Evolutionary conservation across 805 yeast genomes (phyloP).

Genomic region (Monosporozyma yasuniensis): DNA sequence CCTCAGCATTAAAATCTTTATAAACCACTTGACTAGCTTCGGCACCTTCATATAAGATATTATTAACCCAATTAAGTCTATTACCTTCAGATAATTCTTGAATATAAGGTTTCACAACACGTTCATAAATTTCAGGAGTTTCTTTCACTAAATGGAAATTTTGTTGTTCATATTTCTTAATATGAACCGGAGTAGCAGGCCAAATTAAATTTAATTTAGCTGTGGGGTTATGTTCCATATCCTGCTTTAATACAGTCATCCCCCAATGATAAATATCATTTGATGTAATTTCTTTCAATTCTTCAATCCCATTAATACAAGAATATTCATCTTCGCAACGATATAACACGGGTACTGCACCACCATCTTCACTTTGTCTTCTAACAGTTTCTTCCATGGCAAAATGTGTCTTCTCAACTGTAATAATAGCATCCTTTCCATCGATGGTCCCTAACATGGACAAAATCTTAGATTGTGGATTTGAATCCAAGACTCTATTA

Average conservation of each 20-base stretch:
- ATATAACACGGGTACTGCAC: slow-evolving; percentile 14
- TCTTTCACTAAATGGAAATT: slow-evolving; percentile 59
- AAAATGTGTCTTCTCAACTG: slow-evolving; percentile 68
- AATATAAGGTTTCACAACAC: slow-evolving; percentile 68
- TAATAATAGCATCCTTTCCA: slow-evolving; percentile 52
- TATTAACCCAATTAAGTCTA: slow-evolving; percentile 82
- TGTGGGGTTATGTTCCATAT: slow-evolving; percentile 40
- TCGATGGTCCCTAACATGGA: slow-evolving; percentile 62
- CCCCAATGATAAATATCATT: slow-evolving; percentile 90
- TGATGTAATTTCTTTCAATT: slow-evolving; percentile 38
- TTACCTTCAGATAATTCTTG: slow-evolving; percentile 60
- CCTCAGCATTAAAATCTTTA: slow-evolving; percentile 44
- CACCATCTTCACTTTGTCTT: slow-evolving; percentile 5
- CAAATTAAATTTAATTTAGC: slow-evolving; percentile 70
- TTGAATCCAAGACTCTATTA: slow-evolving; percentile 40
- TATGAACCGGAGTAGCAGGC: slow-evolving; percentile 85
- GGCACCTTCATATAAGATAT: slow-evolving; percentile 71
- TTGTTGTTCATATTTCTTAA: slow-evolving; percentile 60
- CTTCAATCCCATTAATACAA: slow-evolving; percentile 22
- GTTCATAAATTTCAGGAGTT: slow-evolving; percentile 66
- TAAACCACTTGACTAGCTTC: slow-evolving; percentile 73
- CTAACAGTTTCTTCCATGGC: slow-evolving; percentile 23
- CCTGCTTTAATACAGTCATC: slow-evolving; percentile 41
- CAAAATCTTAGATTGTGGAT: slow-evolving; percentile 58
- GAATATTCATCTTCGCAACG: slow-evolving; percentile 25